Conservation (phyloP, 1,139 yeast species). For the Geotrichum fermentans region DNA sequence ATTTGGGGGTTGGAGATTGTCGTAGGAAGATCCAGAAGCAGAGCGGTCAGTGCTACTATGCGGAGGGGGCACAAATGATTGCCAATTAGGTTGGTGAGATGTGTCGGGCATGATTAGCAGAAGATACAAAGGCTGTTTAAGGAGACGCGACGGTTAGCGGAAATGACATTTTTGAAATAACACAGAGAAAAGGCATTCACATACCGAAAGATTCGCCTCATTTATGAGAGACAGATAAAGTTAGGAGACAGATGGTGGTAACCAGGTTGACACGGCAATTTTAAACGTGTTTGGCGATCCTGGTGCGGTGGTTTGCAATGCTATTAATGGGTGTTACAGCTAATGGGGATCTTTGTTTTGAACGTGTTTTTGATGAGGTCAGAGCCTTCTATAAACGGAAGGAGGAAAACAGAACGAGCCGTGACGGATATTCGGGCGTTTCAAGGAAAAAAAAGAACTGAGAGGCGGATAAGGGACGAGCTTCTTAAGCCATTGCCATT, state of each 20-base stretch:
- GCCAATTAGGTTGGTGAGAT: constrained; percentile 16
- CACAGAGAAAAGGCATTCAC: not conserved
- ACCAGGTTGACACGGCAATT: no score
- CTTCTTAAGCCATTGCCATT: no score
- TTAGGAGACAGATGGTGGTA: no score
- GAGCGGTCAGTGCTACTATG: not conserved
- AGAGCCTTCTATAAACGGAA: not conserved
- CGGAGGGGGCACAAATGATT: constrained; percentile 12
- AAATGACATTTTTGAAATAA: not conserved
- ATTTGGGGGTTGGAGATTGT: not conserved
- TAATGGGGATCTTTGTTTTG: no score
- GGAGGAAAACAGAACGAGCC: not conserved
- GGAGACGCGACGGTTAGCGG: not conserved
- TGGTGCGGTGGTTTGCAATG: not conserved
- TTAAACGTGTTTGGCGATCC: not conserved
- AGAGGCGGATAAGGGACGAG: no score
- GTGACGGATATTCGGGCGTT: no score
- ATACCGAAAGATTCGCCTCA: constrained; percentile 9
- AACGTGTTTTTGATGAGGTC: no score
- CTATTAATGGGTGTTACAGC: not conserved
- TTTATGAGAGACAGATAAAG: no score
- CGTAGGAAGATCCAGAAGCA: not conserved
- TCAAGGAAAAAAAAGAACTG: no score
- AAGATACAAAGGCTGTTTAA: not conserved
- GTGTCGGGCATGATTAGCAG: constrained; percentile 5